phyloP scores from a whole-genome alignment of 495 filamentous ascomycete genomes.

The Parmelia sp. region DNA sequence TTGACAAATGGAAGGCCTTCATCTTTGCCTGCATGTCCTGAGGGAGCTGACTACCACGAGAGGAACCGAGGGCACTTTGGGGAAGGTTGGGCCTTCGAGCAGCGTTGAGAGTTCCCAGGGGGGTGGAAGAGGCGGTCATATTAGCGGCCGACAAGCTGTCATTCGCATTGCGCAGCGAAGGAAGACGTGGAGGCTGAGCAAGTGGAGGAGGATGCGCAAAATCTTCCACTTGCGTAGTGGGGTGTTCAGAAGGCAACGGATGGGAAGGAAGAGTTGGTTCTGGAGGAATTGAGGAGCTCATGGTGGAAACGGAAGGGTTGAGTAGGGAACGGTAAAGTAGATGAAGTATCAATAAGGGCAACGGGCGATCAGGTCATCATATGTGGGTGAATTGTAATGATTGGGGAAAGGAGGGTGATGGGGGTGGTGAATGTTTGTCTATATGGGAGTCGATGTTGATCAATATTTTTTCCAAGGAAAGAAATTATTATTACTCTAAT shows the following conservation, averaged over 20 bases:
- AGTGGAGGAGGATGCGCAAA: constrained; percentile 24
- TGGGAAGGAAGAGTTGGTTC: constrained; percentile 3
- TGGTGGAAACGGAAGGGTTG: not conserved
- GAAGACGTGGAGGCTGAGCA: constrained; percentile 21
- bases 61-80: constrained; percentile 49
- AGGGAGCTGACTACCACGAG: constrained; percentile 52
- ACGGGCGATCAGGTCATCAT: not conserved
- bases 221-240: constrained; percentile 26
- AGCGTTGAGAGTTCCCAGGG: constrained; percentile 73
- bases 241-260: not conserved
- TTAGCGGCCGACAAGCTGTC: constrained; percentile 45
- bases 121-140: constrained; percentile 72
- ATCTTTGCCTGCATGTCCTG: constrained; percentile 79
- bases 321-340: not conserved
- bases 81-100: constrained; percentile 58
- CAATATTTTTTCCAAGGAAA: too few relatives aligned
- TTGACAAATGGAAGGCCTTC: constrained; percentile 65
- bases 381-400: not conserved
- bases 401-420: not conserved
- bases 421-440: not conserved
- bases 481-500: too few relatives aligned
- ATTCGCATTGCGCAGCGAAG: constrained; percentile 28
- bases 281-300: constrained; percentile 12
- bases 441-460: too few relatives aligned
- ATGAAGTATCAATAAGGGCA: not conserved